Conservation (phyloP, 352 stramenopile genomes). For the Phytophthora idaei region DNA sequence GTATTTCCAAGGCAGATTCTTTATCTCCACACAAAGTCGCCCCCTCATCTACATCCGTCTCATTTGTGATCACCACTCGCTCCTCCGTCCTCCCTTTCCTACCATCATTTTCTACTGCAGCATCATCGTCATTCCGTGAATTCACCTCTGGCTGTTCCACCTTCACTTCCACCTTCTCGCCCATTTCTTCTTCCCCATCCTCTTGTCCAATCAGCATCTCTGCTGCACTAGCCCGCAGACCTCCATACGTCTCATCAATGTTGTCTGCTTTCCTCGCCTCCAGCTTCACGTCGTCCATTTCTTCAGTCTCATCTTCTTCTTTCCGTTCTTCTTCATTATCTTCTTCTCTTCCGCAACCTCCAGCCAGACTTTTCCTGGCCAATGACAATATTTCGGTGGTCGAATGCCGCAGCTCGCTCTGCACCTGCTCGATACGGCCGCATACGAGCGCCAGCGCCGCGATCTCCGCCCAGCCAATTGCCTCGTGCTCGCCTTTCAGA, state of each 20-base stretch:
- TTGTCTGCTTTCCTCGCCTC: not conserved
- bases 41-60: not conserved
- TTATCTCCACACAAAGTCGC: not conserved
- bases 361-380: constrained; percentile 7
- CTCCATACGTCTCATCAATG: not conserved
- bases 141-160: not conserved
- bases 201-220: too few relatives aligned
- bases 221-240: not conserved
- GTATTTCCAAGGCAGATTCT: not conserved
- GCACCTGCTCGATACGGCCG: constrained; percentile 13
- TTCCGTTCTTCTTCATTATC: constrained; percentile 3
- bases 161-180: not conserved
- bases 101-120: not conserved
- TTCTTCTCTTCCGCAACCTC: not conserved
- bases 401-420: constrained; percentile 16
- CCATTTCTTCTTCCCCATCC: too few relatives aligned
- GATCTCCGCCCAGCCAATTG: not conserved
- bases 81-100: not conserved
- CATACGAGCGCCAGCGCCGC: constrained; percentile 13
- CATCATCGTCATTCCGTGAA: not conserved
- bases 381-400: constrained; percentile 19
- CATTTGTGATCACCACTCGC: too few relatives aligned
- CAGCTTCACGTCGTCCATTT: not conserved
- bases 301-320: not conserved
- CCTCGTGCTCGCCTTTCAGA: not conserved